Evolutionary conservation across 495 filamentous ascomycete species (phyloP).

Genomic region (Rhypophila decipiens): DNA sequence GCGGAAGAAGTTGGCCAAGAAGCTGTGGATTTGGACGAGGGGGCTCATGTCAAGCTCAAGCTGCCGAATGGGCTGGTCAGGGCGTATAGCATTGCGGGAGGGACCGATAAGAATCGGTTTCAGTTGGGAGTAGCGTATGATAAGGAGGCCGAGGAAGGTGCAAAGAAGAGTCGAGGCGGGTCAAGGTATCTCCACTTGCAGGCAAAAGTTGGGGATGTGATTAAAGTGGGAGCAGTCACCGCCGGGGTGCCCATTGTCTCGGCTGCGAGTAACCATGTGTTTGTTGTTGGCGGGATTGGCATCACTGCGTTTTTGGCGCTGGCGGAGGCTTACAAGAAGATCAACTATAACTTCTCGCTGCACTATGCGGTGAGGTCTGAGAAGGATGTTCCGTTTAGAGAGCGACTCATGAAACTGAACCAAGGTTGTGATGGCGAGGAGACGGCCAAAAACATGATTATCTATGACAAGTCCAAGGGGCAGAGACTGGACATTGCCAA

Average conservation of each 20-base stretch:
- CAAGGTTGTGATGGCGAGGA: too few relatives aligned
- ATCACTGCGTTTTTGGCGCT: conserved; percentile 45
- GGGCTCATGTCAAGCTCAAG: conserved; percentile 38
- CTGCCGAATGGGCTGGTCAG: conserved; percentile 38
- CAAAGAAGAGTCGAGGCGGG: conserved; percentile 36
- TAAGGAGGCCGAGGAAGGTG: neutral
- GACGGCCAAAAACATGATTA: conserved; percentile 16
- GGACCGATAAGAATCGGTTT: conserved; percentile 33
- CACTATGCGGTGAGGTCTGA: conserved; percentile 44
- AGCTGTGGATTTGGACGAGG: conserved; percentile 17
- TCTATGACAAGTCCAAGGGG: conserved; percentile 44
- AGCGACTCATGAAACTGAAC: conserved; percentile 28
- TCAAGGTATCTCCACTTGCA: conserved; percentile 39
- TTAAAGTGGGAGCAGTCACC: conserved; percentile 41
- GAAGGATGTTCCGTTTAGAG: conserved; percentile 41
- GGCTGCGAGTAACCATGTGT: conserved; percentile 42
- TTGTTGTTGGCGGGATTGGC: conserved; percentile 47
- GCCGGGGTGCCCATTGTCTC: conserved; percentile 23
- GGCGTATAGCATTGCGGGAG: conserved; percentile 44
- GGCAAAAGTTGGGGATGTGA: conserved; percentile 37
- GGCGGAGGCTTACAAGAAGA: conserved; percentile 25
- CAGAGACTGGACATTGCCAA: conserved; percentile 39
- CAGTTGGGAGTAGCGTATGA: conserved; percentile 42
- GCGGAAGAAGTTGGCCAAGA: neutral
- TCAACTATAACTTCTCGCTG: conserved; percentile 38